Conservation (phyloP, 202 grass and related monocot genomes). For the Schoenoplectus triqueter region DNA sequence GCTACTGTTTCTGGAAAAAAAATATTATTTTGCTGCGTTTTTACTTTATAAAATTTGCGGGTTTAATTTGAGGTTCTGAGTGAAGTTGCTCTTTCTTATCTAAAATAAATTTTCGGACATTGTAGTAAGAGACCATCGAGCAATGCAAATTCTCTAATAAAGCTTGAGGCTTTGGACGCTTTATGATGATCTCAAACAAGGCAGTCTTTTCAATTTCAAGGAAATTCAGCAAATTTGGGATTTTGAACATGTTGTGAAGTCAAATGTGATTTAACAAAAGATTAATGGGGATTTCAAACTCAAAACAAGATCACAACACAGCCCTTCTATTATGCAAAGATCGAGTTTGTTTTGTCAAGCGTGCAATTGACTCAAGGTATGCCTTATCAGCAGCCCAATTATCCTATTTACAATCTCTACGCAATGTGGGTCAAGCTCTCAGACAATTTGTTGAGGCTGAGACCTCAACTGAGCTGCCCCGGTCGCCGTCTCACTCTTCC, state of each 20-base stretch:
- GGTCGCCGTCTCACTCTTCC: conserved; percentile 51
- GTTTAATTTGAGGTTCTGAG: conserved; percentile 29
- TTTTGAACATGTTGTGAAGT: conserved; percentile 5
- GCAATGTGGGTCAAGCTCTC: conserved; percentile 50
- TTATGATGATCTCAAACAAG: conserved; percentile 16
- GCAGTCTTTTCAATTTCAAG: conserved; percentile 19
- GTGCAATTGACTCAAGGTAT: conserved; percentile 64
- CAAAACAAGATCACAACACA: conserved; percentile 47
- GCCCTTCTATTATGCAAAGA: conserved; percentile 62
- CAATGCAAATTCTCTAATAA: conserved; percentile 1
- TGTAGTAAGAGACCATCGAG: not conserved
- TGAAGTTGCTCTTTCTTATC: not conserved
- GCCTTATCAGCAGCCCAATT: conserved; percentile 68
- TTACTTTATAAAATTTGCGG: conserved; percentile 11
- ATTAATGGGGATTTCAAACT: conserved; percentile 56
- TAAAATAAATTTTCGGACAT: not conserved
- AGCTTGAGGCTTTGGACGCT: not conserved
- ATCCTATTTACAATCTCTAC: conserved; percentile 58
- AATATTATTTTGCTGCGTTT: conserved; percentile 26
- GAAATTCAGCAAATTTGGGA: conserved; percentile 5
- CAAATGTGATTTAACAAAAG: conserved; percentile 20
- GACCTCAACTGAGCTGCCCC: conserved; percentile 30
- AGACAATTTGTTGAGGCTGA: conserved; percentile 58
- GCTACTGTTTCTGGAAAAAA: not conserved
- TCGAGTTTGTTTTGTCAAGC: conserved; percentile 47